Conservation (phyloP, 306 rosid species). For the Potentilla sterilis region DNA sequence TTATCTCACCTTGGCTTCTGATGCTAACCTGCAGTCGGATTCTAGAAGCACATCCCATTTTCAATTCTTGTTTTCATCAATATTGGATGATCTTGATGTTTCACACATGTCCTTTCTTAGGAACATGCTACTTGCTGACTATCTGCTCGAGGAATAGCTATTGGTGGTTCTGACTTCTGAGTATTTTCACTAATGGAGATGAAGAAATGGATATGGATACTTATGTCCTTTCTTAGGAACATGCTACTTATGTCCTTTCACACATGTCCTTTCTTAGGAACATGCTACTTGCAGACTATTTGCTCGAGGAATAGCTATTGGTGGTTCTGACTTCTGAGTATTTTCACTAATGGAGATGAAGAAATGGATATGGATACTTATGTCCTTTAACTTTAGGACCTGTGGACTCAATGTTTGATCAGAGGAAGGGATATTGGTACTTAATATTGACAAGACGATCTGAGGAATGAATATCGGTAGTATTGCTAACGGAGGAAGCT, state of each 20-base stretch:
- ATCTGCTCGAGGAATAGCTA: not conserved
- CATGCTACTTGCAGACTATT: not conserved
- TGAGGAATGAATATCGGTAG: not conserved
- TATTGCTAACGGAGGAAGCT: constrained; percentile 29
- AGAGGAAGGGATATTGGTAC: not conserved
- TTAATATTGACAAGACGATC: not conserved
- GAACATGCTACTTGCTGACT: not conserved
- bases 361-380: not conserved
- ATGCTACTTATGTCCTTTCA: no score
- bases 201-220: not conserved
- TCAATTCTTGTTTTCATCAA: not conserved
- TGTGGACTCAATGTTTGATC: not conserved
- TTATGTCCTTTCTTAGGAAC: not conserved
- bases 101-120: not conserved
- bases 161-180: not conserved
- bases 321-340: not conserved
- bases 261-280: not conserved
- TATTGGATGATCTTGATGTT: not conserved
- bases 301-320: not conserved
- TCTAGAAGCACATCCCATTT: not conserved
- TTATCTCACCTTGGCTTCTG: constrained; percentile 44
- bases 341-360: not conserved
- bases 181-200: not conserved
- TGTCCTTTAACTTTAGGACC: not conserved
- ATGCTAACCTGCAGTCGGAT: constrained; percentile 11